phyloP scores from a whole-genome alignment of 2,329 filamentous ascomycete species.

The Didymella sp. region DNA sequence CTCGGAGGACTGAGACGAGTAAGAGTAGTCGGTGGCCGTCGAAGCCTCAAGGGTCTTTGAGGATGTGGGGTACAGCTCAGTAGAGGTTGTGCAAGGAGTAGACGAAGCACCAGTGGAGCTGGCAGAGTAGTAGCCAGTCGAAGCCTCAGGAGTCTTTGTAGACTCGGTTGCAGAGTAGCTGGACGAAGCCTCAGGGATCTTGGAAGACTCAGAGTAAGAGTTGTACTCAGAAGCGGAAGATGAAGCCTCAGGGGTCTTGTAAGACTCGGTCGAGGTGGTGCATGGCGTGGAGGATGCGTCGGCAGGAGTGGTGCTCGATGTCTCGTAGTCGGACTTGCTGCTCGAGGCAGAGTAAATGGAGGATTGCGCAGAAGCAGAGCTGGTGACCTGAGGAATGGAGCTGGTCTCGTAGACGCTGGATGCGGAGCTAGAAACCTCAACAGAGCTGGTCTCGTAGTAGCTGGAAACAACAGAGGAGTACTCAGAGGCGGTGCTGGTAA shows the following conservation, averaged over 20 bases:
- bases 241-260: slow-evolving; percentile 22
- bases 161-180: slow-evolving; percentile 5
- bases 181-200: slow-evolving; percentile 9
- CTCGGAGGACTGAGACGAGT: slow-evolving; percentile 11
- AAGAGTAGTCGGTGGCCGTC: slow-evolving; percentile 1
- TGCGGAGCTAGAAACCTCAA: neutral
- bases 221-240: slow-evolving; percentile 6
- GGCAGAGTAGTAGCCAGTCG: slow-evolving; percentile 9
- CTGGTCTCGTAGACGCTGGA: slow-evolving; percentile 5
- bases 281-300: slow-evolving; percentile 15
- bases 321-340: slow-evolving; percentile 7
- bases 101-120: slow-evolving; percentile 13
- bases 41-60: slow-evolving; percentile 16
- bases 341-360: slow-evolving; percentile 10
- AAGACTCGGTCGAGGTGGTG: slow-evolving; percentile 16
- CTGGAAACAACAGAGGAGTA: neutral
- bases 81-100: slow-evolving; percentile 26
- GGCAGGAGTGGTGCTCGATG: slow-evolving; percentile 7
- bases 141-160: slow-evolving; percentile 13
- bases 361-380: slow-evolving; percentile 9
- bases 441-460: slow-evolving; percentile 7
- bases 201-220: slow-evolving; percentile 12
- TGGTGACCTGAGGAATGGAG: neutral
- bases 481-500: neutral
- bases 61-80: slow-evolving; percentile 9